Conservation (phyloP, 2,329 filamentous ascomycete species). For the Cercospora janseana region DNA sequence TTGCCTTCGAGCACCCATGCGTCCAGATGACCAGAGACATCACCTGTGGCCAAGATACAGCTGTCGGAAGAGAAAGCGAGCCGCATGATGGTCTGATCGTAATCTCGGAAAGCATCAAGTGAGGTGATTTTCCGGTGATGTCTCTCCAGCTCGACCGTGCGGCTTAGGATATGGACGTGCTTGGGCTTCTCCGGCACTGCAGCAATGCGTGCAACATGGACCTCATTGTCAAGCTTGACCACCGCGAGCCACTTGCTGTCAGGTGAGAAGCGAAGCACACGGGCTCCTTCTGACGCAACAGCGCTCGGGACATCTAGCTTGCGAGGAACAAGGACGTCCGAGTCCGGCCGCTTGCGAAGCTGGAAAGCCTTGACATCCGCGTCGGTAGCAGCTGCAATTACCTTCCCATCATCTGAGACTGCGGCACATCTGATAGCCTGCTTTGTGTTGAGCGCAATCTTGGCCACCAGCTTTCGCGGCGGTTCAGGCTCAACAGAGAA, state of each 20-base stretch:
- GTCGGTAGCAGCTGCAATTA: constrained; percentile 62
- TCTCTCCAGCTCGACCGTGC: constrained; percentile 42
- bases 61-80: constrained; percentile 77
- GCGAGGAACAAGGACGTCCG: constrained; percentile 58
- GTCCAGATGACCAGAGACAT: constrained; percentile 82
- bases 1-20: constrained; percentile 72
- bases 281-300: constrained; percentile 63
- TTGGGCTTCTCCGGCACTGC: constrained; percentile 43
- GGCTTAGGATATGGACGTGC: constrained; percentile 40
- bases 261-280: constrained; percentile 66
- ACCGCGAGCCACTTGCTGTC: constrained; percentile 68
- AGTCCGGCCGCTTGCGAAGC: constrained; percentile 27
- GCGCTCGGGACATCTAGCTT: constrained; percentile 64
- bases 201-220: constrained; percentile 50
- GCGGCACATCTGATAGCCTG: constrained; percentile 72
- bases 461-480: constrained; percentile 36
- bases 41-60: constrained; percentile 72
- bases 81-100: constrained; percentile 73
- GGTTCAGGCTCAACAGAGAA: constrained; percentile 23
- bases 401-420: constrained; percentile 72
- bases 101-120: constrained; percentile 58
- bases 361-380: constrained; percentile 36
- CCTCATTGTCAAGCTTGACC: constrained; percentile 46
- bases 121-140: constrained; percentile 24
- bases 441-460: constrained; percentile 45